Conservation (phyloP, 2,329 filamentous ascomycete species). For the Talaromyces sp. region DNA sequence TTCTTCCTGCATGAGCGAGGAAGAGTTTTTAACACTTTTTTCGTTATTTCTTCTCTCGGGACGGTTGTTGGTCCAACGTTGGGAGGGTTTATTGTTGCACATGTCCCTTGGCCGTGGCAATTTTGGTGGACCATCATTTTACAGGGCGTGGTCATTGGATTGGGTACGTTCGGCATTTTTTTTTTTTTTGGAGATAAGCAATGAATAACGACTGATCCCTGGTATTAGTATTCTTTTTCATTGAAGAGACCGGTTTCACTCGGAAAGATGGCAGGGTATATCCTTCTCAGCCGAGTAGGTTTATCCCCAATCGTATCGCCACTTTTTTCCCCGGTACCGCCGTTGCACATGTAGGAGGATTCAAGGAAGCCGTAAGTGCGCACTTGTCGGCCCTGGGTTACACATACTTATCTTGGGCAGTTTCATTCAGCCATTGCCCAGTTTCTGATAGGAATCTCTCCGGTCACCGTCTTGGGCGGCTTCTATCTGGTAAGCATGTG, state of each 20-base stretch:
- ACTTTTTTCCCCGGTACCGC: conserved; percentile 10
- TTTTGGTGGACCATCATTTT: conserved; percentile 11
- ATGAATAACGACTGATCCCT: neutral
- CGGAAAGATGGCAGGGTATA: conserved; percentile 3
- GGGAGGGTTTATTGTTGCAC: conserved; percentile 10
- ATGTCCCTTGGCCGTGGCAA: conserved; percentile 9
- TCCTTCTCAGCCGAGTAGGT: conserved; percentile 2
- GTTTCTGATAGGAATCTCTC: conserved; percentile 8
- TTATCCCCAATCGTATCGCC: conserved; percentile 7
- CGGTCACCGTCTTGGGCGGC: conserved; percentile 4
- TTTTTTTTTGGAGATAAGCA: neutral
- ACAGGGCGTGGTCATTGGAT: conserved; percentile 3
- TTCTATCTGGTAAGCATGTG: conserved; percentile 1
- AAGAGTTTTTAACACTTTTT: conserved; percentile 8
- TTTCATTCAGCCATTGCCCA: conserved; percentile 3
- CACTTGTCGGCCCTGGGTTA: neutral
- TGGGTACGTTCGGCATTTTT: neutral
- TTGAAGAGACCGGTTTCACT: conserved; percentile 11
- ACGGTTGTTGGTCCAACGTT: conserved; percentile 3
- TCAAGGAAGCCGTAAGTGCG: conserved; percentile 8
- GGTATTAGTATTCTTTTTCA: conserved; percentile 4
- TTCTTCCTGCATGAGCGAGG: conserved; percentile 13
- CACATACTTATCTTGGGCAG: neutral
- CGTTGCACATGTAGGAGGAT: conserved; percentile 3
- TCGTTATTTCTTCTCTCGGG: conserved; percentile 4